phyloP scores from a whole-genome alignment of 2,329 filamentous ascomycete species.

The Colletotrichum eremochloae region DNA sequence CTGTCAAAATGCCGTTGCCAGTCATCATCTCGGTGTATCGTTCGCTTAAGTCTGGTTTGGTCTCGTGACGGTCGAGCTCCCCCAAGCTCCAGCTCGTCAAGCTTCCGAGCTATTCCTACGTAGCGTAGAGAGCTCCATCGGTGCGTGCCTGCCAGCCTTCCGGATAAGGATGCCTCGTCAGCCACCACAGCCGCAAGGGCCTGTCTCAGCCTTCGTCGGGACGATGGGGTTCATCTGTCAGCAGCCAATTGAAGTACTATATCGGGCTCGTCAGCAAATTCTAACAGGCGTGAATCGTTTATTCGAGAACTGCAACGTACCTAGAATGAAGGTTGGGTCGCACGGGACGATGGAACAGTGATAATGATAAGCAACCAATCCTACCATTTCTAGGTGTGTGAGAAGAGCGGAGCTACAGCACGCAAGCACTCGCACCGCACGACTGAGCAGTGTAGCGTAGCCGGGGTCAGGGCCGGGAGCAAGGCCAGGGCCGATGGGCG shows the following conservation, averaged over 20 bases:
- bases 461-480: slow-evolving; percentile 24
- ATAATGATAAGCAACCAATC: slow-evolving; percentile 30
- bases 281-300: slow-evolving; percentile 18
- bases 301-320: slow-evolving; percentile 16
- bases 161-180: slow-evolving; percentile 29
- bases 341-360: slow-evolving; percentile 28
- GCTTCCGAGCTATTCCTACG: slow-evolving; percentile 7
- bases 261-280: background rate
- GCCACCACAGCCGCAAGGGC: slow-evolving; percentile 26
- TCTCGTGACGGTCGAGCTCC: slow-evolving; percentile 18
- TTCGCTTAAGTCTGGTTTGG: slow-evolving; percentile 6
- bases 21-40: slow-evolving; percentile 32
- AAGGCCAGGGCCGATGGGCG: slow-evolving; percentile 30
- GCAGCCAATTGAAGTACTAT: slow-evolving; percentile 23
- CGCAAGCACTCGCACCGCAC: slow-evolving; percentile 26
- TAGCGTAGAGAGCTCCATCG: slow-evolving; percentile 19
- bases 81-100: slow-evolving; percentile 21
- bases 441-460: slow-evolving; percentile 4
- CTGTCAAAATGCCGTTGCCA: slow-evolving; percentile 18
- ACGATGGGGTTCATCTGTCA: slow-evolving; percentile 17
- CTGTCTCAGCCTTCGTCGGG: slow-evolving; percentile 17
- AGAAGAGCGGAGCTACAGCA: slow-evolving; percentile 23
- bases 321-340: slow-evolving; percentile 11
- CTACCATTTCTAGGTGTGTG: slow-evolving; percentile 15
- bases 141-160: slow-evolving; percentile 28